Percentiles rank a stretch among this genome's conserved stretches.
These are phyloP conservation scores for Colletotrichum sp. DNA, from an alignment of 2,329 filamentous ascomycete genomes.

Conservation along the genomic window DNA sequence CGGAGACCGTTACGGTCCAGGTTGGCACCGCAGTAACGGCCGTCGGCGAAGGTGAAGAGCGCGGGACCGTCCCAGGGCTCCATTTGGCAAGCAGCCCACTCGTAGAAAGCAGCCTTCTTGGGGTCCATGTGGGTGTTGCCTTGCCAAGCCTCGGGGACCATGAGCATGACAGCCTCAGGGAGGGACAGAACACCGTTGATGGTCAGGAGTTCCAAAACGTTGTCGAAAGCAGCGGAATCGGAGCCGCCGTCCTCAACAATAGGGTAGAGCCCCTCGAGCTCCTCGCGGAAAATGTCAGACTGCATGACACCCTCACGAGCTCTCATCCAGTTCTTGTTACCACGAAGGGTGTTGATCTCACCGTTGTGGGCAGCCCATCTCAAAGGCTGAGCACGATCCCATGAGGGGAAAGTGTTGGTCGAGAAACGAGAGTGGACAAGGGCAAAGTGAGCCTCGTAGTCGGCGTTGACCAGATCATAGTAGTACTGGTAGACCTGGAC, in stretches of 20 bases:
- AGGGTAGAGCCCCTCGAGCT: slow-evolving; percentile 88
- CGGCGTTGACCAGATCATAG: slow-evolving; percentile 93
- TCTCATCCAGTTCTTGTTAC: slow-evolving; percentile 99
- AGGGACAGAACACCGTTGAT: slow-evolving; percentile 96
- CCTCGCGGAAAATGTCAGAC: slow-evolving; percentile 90
- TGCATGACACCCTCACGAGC: slow-evolving; percentile 94
- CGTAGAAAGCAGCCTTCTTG: slow-evolving; percentile 95
- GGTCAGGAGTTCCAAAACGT: slow-evolving; percentile 89
- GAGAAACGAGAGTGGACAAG: slow-evolving; percentile 97
- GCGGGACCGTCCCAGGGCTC: slow-evolving; percentile 98
- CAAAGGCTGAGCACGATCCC: slow-evolving; percentile 95
- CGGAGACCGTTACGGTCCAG: slow-evolving; percentile 94
- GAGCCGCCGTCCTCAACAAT: slow-evolving; percentile 97
- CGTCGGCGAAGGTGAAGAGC: slow-evolving; percentile 96
- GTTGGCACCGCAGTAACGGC: slow-evolving; percentile 95
- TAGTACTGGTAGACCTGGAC: slow-evolving; percentile 98
- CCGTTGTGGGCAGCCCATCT: slow-evolving; percentile 98
- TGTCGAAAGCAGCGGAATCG: slow-evolving; percentile 96
- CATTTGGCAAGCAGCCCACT: slow-evolving; percentile 99
- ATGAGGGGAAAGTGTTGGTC: slow-evolving; percentile 97
- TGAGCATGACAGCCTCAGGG: slow-evolving; percentile 96
- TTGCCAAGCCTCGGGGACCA: slow-evolving; percentile 98
- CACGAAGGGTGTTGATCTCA: slow-evolving; percentile 96
- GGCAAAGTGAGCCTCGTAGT: slow-evolving; percentile 97
- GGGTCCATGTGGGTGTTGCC: slow-evolving; percentile 92